A percentile compares a stretch with the other conserved stretches of the same genome.
phyloP scores from a whole-genome alignment of 2,329 filamentous ascomycete species.

The Aspergillus luchuensis region DNA sequence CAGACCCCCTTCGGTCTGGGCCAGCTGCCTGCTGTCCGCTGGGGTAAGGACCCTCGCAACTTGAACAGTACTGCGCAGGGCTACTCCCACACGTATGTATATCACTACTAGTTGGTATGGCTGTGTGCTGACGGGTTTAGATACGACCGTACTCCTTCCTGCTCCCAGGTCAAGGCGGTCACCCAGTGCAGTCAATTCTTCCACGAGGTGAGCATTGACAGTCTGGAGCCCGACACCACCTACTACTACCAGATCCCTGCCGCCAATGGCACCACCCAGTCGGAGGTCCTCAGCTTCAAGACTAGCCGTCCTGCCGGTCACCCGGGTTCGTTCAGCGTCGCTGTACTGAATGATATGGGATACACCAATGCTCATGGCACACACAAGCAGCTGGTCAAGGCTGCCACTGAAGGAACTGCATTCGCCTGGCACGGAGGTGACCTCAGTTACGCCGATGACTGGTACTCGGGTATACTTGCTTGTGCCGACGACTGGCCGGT shows the following conservation, averaged over 20 bases:
- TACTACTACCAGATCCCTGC: conserved; percentile 56
- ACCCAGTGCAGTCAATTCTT: conserved; percentile 57
- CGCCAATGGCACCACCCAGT: conserved; percentile 54
- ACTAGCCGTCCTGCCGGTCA: conserved; percentile 51
- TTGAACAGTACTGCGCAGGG: conserved; percentile 44
- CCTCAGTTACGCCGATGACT: conserved; percentile 55
- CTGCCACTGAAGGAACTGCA: conserved; percentile 47
- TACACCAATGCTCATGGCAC: conserved; percentile 57
- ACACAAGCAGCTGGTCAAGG: conserved; percentile 46
- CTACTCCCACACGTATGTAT: conserved; percentile 43
- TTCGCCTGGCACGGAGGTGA: conserved; percentile 59
- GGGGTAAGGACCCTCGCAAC: conserved; percentile 41
- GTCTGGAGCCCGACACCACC: conserved; percentile 47
- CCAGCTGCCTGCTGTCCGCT: conserved; percentile 46
- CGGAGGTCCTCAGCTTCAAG: conserved; percentile 50
- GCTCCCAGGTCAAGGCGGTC: conserved; percentile 46
- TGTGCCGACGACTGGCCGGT: conserved; percentile 53
- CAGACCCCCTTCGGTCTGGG: conserved; percentile 58
- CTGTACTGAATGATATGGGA: conserved; percentile 57
- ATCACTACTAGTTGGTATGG: neutral
- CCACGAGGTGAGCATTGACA: conserved; percentile 52
- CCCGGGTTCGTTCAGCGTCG: conserved; percentile 45
- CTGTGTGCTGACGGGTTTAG: conserved; percentile 24
- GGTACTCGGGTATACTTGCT: conserved; percentile 54
- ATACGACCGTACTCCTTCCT: conserved; percentile 55